Base-by-base conservation (phyloP, 2,329 filamentous ascomycete genomes). In the Penicillium freii region DNA sequence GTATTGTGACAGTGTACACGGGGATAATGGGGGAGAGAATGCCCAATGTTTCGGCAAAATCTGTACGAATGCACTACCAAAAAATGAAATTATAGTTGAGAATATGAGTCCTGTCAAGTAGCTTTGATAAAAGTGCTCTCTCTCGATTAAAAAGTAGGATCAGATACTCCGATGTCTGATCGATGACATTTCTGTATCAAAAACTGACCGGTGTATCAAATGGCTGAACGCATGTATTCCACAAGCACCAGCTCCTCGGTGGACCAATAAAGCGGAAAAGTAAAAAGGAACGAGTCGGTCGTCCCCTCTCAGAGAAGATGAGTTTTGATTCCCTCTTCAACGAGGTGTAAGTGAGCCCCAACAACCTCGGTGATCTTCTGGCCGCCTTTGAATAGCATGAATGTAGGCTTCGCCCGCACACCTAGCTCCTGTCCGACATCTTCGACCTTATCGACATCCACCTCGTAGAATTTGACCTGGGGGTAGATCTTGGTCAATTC, bases 391-490 rank as follows among this genome's bases (percentile, higher is more conserved):
- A 57, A 57, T 3, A 55, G 39, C 51, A 57, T 49, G 39, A 54
- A 39, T 8, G 56, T 57, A 36, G 56, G 56, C 44, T 40, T 55
- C 2, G 39, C 51, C 10, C 17, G 42, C 2, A 57, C 51, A 11
- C 51, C 45, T 17, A 57, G 45, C 25, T 57, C 56, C 11, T 29
- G 29, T 13, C 39, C 31, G 4, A 57, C 29, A 15, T 57, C 51
- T 3, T 40, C 23, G 5, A 54, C 45, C 15, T 43, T 39, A 1
- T 55, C 56, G 8, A 57, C 38, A 11, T 57, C 51, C 9, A 57
- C 25, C 38, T 48, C 34, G 51, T 54, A 57, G 56, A 57, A 57
- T 19, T 49, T 54, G 25, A 55, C 45, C 6, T 50, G 31, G 38
- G 33, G 9, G 25, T 54, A 57, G 25, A n/a, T 1, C 4, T 54